Evolutionary conservation across 441 rosid genomes (phyloP).

Genomic region (Monsonia emarginata): DNA sequence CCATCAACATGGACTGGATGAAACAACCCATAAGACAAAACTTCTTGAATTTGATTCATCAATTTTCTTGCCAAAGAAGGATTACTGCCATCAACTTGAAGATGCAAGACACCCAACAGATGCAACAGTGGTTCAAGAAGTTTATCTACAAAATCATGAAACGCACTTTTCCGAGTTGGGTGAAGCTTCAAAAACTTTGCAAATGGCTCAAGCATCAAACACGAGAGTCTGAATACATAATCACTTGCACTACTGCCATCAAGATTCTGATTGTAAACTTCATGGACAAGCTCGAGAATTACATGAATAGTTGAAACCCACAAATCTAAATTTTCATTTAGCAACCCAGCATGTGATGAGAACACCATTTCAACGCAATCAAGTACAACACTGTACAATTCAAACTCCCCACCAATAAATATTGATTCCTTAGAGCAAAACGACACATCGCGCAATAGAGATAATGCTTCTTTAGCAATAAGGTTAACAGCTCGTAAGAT

Average conservation of each 20-base stretch:
- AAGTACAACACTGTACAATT: conserved; percentile 35
- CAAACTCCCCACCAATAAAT: conserved; percentile 37
- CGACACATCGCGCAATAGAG: conserved; percentile 24
- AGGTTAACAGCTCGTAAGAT: conserved; percentile 45
- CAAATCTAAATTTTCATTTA: conserved; percentile 54
- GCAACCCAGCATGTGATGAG: conserved; percentile 43
- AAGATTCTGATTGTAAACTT: conserved; percentile 31
- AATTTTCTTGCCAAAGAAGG: conserved; percentile 27
- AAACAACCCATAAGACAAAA: conserved; percentile 59
- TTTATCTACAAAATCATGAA: conserved; percentile 52
- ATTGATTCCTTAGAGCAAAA: conserved; percentile 19
- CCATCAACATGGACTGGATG: conserved; percentile 77
- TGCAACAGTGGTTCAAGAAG: conserved; percentile 65
- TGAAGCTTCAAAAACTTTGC: conserved; percentile 60
- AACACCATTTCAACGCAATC: conserved; percentile 59
- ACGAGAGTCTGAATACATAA: conserved; percentile 43
- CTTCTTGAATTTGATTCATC: conserved; percentile 45
- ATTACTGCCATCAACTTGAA: conserved; percentile 22
- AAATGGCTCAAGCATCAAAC: conserved; percentile 71
- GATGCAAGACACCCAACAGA: conserved; percentile 41
- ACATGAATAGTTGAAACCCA: conserved; percentile 55
- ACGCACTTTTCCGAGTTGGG: conserved; percentile 53
- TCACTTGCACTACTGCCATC: conserved; percentile 30
- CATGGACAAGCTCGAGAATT: conserved; percentile 44
- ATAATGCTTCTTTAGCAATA: conserved; percentile 33